Evolutionary conservation across 2,329 filamentous ascomycete species (phyloP).

Genomic region (Acrocalymma vagum): DNA sequence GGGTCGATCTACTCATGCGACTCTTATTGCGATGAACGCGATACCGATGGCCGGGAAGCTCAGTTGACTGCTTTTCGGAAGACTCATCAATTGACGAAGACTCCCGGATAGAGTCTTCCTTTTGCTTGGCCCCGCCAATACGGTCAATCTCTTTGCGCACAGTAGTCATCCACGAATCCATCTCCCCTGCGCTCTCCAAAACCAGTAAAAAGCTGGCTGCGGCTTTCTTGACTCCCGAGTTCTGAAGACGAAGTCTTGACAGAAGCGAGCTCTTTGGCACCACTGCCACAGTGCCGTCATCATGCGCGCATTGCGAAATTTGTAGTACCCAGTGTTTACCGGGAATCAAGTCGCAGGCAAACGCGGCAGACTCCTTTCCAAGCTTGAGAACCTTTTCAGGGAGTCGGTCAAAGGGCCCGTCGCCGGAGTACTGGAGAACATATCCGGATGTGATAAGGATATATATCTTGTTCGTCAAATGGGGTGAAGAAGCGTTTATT

Average conservation of each 20-base stretch:
- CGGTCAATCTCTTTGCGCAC: slow-evolving; percentile 75
- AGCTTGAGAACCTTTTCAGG: slow-evolving; percentile 79
- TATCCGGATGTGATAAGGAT: slow-evolving; percentile 76
- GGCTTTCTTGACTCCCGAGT: slow-evolving; percentile 61
- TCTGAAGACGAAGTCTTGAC: slow-evolving; percentile 69
- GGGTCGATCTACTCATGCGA: slow-evolving; percentile 36
- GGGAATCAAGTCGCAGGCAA: slow-evolving; percentile 80
- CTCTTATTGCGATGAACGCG: slow-evolving; percentile 44
- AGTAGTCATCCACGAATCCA: slow-evolving; percentile 77
- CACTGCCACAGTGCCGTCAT: slow-evolving; percentile 59
- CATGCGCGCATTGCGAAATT: slow-evolving; percentile 71
- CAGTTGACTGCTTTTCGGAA: slow-evolving; percentile 30
- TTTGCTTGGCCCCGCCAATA: slow-evolving; percentile 69
- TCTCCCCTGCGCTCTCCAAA: slow-evolving; percentile 75
- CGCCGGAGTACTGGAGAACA: slow-evolving; percentile 76
- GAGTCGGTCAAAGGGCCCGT: slow-evolving; percentile 73
- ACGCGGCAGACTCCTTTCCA: slow-evolving; percentile 78
- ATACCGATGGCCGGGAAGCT: slow-evolving; percentile 47
- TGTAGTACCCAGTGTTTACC: slow-evolving; percentile 84
- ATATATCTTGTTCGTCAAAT: slow-evolving; percentile 77
- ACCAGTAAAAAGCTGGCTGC: slow-evolving; percentile 75
- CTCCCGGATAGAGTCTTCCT: slow-evolving; percentile 34
- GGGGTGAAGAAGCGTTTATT: slow-evolving; percentile 61
- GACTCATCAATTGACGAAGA: slow-evolving; percentile 39
- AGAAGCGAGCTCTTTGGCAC: slow-evolving; percentile 66